Percentiles rank a stretch among this genome's conserved stretches.
Conservation (phyloP, 1,284 basidiomycete genomes). For the Cutaneotrichosporon sp. region DNA sequence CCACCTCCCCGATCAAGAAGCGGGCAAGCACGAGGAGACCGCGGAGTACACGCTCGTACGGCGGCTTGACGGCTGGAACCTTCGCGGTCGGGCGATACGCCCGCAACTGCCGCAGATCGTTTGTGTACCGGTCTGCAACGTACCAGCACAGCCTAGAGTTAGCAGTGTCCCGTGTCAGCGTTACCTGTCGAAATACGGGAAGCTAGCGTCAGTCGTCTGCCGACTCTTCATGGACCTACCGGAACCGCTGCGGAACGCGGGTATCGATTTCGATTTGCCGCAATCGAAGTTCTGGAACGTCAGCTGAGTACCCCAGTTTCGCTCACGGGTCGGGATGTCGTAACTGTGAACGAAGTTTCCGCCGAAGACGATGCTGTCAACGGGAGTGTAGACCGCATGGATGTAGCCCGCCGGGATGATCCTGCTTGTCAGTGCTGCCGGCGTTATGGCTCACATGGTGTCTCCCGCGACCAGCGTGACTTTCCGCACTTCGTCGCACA, state of each 20-base stretch:
- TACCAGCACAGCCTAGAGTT: slow-evolving; percentile 79
- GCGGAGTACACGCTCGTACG: slow-evolving; percentile 63
- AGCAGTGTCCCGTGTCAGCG: slow-evolving; percentile 27
- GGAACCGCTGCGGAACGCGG: slow-evolving; percentile 90
- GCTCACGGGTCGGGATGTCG: slow-evolving; percentile 19
- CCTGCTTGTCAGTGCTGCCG: slow-evolving; percentile 36
- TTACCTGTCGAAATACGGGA: slow-evolving; percentile 79
- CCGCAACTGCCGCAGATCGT: slow-evolving; percentile 67
- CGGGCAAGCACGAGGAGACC: slow-evolving; percentile 70
- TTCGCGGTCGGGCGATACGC: slow-evolving; percentile 55
- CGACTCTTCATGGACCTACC: slow-evolving; percentile 83
- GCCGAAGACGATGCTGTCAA: slow-evolving; percentile 91
- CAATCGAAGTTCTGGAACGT: slow-evolving; percentile 70
- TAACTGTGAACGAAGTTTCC: slow-evolving; percentile 93
- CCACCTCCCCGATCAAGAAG: slow-evolving; percentile 76
- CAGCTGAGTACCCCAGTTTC: background rate
- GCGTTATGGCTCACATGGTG: slow-evolving; percentile 65
- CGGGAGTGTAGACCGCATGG: slow-evolving; percentile 91
- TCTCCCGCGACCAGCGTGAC: slow-evolving; percentile 80
- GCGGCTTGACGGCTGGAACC: slow-evolving; percentile 13
- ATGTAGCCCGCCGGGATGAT: slow-evolving; percentile 97
- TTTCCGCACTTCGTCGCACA: slow-evolving; percentile 75
- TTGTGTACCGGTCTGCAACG: slow-evolving; percentile 73
- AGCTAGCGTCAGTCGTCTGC: slow-evolving; percentile 61
- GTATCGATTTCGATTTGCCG: slow-evolving; percentile 90